phyloP scores from a whole-genome alignment of 2,329 filamentous ascomycete species.

The Trichoderma sp. region DNA sequence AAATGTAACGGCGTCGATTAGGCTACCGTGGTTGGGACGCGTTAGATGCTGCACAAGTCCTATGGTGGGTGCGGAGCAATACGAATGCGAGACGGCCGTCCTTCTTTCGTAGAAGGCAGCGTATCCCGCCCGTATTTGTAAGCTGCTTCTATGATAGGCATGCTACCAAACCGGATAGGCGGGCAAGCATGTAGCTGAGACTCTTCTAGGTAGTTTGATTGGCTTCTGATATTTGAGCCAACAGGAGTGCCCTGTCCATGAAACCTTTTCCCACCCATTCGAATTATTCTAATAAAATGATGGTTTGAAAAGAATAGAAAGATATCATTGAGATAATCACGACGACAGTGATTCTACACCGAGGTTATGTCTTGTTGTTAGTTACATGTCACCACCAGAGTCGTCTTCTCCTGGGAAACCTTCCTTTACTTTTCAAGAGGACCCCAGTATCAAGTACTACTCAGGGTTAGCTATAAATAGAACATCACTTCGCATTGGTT shows the following conservation, averaged over 20 bases:
- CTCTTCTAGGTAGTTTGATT: background rate
- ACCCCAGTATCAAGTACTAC: background rate
- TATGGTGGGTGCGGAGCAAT: background rate
- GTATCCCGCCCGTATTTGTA: background rate
- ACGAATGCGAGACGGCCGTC: background rate
- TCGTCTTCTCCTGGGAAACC: background rate
- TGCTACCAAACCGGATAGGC: background rate
- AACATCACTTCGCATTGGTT: background rate
- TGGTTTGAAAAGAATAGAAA: background rate
- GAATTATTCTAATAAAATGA: background rate
- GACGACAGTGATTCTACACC: background rate
- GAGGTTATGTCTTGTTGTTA: background rate
- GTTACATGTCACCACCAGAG: background rate
- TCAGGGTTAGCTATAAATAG: background rate
- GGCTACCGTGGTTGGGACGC: background rate
- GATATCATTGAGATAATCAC: background rate
- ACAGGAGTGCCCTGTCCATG: background rate
- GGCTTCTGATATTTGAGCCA: background rate
- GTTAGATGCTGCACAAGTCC: background rate
- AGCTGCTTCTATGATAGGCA: background rate
- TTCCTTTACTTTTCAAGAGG: background rate
- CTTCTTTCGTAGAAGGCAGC: background rate
- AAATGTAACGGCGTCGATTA: background rate
- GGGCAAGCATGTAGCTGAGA: background rate
- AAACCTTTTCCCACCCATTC: accelerated